Evolutionary conservation across 805 yeast species (phyloP), one percentile per base, ranked within the genome.

Genomic region (Pichia paraexigua): DNA sequence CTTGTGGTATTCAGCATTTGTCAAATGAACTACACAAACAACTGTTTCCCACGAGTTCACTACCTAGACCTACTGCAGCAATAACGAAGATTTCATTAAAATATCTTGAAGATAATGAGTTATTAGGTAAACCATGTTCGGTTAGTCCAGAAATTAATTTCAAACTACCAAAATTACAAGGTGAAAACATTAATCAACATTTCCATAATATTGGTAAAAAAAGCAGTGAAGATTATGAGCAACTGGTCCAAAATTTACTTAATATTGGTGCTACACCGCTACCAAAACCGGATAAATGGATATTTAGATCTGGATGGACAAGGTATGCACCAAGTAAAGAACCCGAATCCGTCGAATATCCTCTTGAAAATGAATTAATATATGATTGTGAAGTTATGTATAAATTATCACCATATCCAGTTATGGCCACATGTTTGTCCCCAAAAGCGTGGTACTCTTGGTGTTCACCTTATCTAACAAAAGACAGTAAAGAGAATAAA

Each of bases 341-440:
- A 0, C 90, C 96, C 0, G 66, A 67, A 21, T 53, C 62, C 0
- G 96, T 94, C 0, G 72, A 71, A 0, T 83, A 69, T 59, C 99
- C 99, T 0, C 56, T 69, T 4, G 97, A 87, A 52, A 75, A 81
- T 42, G 80, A 78, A 2, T 61, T 94, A 13, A 90, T 86, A 0
- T 92, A 92, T 65, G 99, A 94, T 66, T 91, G 88, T 12, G 99
- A 94, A 64, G 87, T 85, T 0, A 64, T 91, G 61, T 91, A 89
- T 67, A 83, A 87, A 57, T 67, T 80, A 1, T 79, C 94, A 0
- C 77, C 76, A 4, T 91, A 80, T 62, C 83, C 98, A 0, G 79
- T 86, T 0, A 63, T 94, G 66, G 97, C 96, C 1, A 78, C 87
- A 0, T 95, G 96, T 12, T 82, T 76, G 2, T 81, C 96, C 0